These are phyloP conservation scores for Rhodotorula sp. DNA, from an alignment of 1,284 basidiomycete species.

Conservation along the genomic window DNA sequence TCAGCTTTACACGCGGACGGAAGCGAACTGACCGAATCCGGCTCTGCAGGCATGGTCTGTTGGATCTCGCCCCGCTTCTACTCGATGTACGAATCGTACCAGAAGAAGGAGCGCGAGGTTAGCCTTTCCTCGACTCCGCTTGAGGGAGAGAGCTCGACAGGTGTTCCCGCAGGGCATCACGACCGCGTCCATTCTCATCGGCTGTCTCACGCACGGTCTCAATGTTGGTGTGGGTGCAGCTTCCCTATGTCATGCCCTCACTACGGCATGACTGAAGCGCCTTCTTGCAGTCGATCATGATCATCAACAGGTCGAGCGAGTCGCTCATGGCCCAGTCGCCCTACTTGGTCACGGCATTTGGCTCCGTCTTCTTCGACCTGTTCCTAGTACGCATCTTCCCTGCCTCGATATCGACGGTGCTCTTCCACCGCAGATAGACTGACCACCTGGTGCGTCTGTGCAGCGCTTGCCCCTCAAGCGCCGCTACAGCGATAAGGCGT, in stretches of 20 bases:
- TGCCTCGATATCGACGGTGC: background rate
- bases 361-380: slow-evolving; percentile 5
- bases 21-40: background rate
- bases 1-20: too few species aligned
- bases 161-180: background rate
- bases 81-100: background rate
- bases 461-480: slow-evolving; percentile 1
- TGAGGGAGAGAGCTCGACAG: too few species aligned
- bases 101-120: background rate
- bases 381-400: background rate
- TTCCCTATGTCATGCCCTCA: background rate
- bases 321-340: slow-evolving; percentile 6
- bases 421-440: background rate
- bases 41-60: background rate
- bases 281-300: background rate
- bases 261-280: too few species aligned
- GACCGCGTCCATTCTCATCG: background rate
- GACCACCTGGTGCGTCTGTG: background rate
- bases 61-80: background rate
- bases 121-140: too few species aligned
- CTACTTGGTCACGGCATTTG: background rate
- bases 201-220: background rate
- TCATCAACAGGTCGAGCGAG: background rate
- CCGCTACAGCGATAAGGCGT: background rate
- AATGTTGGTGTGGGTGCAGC: background rate